Evolutionary conservation across 768 basidiomycete genomes (phyloP).

Genomic region (Lentinula aciculospora): DNA sequence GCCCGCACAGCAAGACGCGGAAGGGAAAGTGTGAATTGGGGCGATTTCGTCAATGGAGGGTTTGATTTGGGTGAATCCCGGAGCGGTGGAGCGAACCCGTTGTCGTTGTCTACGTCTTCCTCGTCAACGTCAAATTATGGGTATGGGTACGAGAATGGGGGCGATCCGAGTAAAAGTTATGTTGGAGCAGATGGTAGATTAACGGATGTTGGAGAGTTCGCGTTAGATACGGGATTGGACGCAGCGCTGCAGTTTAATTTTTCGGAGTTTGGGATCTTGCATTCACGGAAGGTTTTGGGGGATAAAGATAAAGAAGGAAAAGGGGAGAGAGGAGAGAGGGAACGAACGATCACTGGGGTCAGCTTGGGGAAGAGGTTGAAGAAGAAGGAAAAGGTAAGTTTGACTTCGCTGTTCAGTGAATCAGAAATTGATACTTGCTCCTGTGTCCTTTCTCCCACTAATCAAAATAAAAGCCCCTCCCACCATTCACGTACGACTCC

Average conservation of each 20-base stretch:
- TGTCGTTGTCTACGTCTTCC: not conserved
- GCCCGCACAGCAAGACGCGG: constrained; percentile 23
- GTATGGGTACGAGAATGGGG: not conserved
- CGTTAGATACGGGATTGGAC: not conserved
- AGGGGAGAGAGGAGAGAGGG: not conserved
- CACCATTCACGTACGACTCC: constrained; percentile 91
- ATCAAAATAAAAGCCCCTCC: constrained; percentile 19
- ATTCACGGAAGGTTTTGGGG: not conserved
- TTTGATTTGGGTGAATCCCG: not conserved
- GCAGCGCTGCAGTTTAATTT: not conserved
- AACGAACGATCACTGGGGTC: not conserved
- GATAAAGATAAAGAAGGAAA: not conserved
- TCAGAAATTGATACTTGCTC: not conserved
- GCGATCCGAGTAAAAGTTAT: not conserved
- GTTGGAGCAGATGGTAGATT: not conserved
- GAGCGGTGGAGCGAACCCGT: not conserved
- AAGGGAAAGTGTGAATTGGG: not conserved
- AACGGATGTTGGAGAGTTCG: not conserved
- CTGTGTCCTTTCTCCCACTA: not conserved
- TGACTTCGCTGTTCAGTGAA: not conserved
- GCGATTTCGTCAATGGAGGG: not conserved
- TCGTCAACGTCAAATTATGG: not conserved
- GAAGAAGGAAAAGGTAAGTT: constrained; percentile 62
- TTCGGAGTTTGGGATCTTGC: not conserved
- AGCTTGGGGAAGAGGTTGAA: constrained; percentile 68